Base-by-base conservation (phyloP, 352 stramenopile species). In the Phytophthora rubi region DNA sequence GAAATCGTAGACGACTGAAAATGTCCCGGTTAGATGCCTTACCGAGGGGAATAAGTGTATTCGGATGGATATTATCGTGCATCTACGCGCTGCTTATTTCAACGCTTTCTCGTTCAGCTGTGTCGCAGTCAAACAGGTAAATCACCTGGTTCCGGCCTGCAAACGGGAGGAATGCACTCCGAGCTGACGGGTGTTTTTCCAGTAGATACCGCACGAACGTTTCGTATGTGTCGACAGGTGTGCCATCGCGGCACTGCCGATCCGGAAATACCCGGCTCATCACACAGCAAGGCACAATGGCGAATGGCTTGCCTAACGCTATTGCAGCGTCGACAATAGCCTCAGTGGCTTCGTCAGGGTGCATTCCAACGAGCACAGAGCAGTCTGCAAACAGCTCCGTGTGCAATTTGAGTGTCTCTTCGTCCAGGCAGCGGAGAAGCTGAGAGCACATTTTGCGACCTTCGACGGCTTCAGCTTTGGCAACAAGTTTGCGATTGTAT, bases 281-380 rank as follows among this genome's bases (percentile, higher is more conserved):
- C 32, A 99, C 96, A 66, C 97, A 99, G 60, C 97, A 99, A 18
- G 97, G 97, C 37, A 99, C 95, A 53, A 99, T 88, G 5, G 97
- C 94, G 79, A 99, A 99, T 0, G 95, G 92, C 59, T 98, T 98
- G 9, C 75, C 48, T 53, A 95, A 86, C 12, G 73, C 52, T 21
- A 99, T 72, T 18, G 95, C 95, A 28, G 89, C 83, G 71, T 99
- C 90, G 1, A 99, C 95, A 66, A 99, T 98, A 26, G 89, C 91
- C 76, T 99, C 97, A 0, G 97, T 99, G 6, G 97, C 97, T 63
- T 97, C 93, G 77, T 99, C 97, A 32, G 96, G 95, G 68, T 99
- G 96, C 88, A 99, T 98, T 12, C 96, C 96, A 39, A 98, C 79
- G 26, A 98, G 76, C 23, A 98, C 32, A 9, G 92, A 96, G 59